A percentile compares a stretch with the other conserved stretches of the same genome.
Evolutionary conservation across 305 asterid species (phyloP).

Genomic region (Euphrasia arctica): DNA sequence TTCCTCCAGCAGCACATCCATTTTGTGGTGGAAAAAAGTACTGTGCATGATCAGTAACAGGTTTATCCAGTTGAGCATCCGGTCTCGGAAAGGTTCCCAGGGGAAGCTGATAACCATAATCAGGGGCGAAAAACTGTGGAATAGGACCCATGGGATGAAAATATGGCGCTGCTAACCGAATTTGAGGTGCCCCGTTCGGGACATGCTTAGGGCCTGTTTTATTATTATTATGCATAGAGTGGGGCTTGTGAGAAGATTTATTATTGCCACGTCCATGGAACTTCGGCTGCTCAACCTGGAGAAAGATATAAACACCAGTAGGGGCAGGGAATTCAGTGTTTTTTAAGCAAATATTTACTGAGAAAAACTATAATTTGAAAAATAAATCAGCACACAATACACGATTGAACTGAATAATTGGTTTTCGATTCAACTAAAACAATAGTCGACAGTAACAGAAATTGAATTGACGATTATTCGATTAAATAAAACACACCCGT

Average conservation of each 20-base stretch:
- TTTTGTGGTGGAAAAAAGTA: conserved; percentile 46
- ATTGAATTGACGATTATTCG: conserved; percentile 9
- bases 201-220: conserved; percentile 58
- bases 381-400: not conserved
- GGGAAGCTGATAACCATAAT: conserved; percentile 52
- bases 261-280: conserved; percentile 50
- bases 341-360: too few species aligned
- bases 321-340: too few species aligned
- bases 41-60: conserved; percentile 53
- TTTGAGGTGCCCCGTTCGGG: conserved; percentile 53
- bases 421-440: conserved; percentile 11
- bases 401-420: not conserved
- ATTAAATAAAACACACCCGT: conserved; percentile 34
- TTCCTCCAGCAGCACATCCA: conserved; percentile 52
- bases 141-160: conserved; percentile 57
- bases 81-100: conserved; percentile 45
- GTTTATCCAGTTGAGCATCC: conserved; percentile 41
- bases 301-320: conserved; percentile 10
- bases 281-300: conserved; percentile 67
- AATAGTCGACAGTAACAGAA: not conserved
- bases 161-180: conserved; percentile 50
- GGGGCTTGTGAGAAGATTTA: conserved; percentile 50
- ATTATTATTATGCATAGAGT: conserved; percentile 43
- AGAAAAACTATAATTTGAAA: too few species aligned
- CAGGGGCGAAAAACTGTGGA: conserved; percentile 48